Percentiles rank a stretch among this genome's conserved stretches.
These are phyloP conservation scores for Coemansia sp. DNA, from an alignment of 192 early-diverging fungal species.

Conservation along the genomic window DNA sequence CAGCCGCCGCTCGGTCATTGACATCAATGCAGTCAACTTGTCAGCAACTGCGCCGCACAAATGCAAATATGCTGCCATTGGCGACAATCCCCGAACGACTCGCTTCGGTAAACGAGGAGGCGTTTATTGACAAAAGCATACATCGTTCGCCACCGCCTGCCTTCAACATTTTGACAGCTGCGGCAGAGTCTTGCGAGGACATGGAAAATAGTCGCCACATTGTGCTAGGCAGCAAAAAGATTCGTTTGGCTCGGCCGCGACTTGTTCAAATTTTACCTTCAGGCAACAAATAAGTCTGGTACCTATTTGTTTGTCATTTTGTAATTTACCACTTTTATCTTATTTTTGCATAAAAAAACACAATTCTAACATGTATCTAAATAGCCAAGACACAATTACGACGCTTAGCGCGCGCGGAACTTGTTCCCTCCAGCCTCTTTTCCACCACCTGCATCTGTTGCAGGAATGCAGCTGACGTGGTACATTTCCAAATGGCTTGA, in stretches of 20 bases:
- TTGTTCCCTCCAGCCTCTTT: background rate
- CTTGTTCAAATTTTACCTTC: conserved; percentile 28
- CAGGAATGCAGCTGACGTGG: background rate
- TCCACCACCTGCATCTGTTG: background rate
- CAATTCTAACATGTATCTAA: background rate
- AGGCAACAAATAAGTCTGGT: conserved; percentile 18
- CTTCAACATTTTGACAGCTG: background rate
- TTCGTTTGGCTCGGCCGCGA: conserved; percentile 45
- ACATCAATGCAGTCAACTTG: background rate
- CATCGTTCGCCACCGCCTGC: background rate
- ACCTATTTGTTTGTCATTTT: background rate
- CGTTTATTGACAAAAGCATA: background rate
- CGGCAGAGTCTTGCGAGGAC: conserved; percentile 6
- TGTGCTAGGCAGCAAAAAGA: conserved; percentile 45
- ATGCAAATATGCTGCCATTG: background rate
- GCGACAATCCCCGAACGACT: conserved; percentile 14
- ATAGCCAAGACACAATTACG: background rate
- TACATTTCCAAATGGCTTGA: background rate
- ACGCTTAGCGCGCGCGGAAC: background rate
- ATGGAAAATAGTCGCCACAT: conserved; percentile 13
- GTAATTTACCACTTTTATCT: background rate
- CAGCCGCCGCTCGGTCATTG: conserved; percentile 6
- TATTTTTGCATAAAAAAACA: background rate
- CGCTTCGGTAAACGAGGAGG: background rate
- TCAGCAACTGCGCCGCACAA: conserved; percentile 3